Evolutionary conservation across 208 protist genomes (phyloP), one percentile per base, ranked within the genome.

Genomic region (Phytomonas sp.): DNA sequence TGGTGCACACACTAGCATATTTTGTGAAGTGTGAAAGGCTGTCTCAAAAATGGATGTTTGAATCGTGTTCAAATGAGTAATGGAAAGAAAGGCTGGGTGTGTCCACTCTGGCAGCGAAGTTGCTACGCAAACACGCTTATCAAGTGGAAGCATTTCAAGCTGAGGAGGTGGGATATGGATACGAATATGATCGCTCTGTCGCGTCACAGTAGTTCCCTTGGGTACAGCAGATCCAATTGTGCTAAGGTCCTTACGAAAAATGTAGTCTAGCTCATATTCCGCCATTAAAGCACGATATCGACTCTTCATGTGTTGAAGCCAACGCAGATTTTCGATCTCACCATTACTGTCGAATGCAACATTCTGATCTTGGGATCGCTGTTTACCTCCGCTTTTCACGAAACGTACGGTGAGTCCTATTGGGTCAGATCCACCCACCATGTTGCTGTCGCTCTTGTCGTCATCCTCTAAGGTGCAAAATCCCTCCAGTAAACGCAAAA

Each of bases 1-100:
- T 19, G 99, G 99, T 5, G 99, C 99, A 69, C 97, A 99, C 33
- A 99, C 86, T 31, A 99, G 93, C 73, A 99, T 84, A 78, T 99
- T 99, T 79, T 99, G 98, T 65, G 98, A 98, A 0, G 91, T 96
- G 72, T 94, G 88, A 74, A 99, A 99, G 0, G 98, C 98, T 8
- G 95, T 95, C 23, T 94, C 72, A 72, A 98, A 99, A 23, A 99
- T 88, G 14, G 78, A 80, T 3, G 96, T 95, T 76, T 99, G 98
- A 19, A 99, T 97, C 6, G 89, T 90, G 80, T 99, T 99, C 29
- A 99, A 90, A 69, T 97, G 89, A 32, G 87, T 96, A 70, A 97
- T 94, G 45, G 80, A 79, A 30, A 84, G 80, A 80, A 98, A 98
- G 59, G 93, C 93, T 16, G 87, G 74, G 70, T 97, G 91, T 30